These are phyloP conservation scores for Pichia cabralensis DNA, from an alignment of 805 yeast species.

Conservation along the genomic window DNA sequence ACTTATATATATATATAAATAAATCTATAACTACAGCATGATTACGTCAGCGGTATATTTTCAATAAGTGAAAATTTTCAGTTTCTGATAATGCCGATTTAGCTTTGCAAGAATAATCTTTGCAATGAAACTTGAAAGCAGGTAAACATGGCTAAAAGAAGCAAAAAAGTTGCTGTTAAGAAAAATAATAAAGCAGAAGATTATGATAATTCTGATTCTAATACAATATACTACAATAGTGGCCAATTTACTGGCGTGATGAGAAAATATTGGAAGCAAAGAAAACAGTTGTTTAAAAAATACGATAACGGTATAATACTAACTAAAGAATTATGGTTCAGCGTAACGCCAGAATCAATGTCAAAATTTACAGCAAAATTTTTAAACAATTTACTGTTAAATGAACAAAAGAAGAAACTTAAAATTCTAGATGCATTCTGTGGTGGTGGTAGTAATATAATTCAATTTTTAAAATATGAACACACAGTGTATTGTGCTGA, in stretches of 20 bases:
- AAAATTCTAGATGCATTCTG: conserved; percentile 58
- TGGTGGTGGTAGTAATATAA: conserved; percentile 85
- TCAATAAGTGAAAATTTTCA: no score
- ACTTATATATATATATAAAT: no score
- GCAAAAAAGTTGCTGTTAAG: no score
- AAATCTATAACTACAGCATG: no score
- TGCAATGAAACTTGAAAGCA: no score
- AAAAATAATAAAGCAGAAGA: conserved; percentile 1
- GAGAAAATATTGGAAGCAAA: conserved; percentile 50
- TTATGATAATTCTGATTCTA: conserved; percentile 4
- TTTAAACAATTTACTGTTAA: conserved; percentile 41
- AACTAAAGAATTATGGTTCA: conserved; percentile 71
- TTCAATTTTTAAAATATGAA: conserved; percentile 40
- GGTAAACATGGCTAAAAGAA: no score
- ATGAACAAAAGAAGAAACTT: conserved; percentile 20
- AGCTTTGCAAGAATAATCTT: no score
- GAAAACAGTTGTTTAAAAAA: conserved; percentile 50
- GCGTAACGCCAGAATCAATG: conserved; percentile 75
- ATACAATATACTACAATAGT: conserved; percentile 8
- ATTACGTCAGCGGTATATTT: no score
- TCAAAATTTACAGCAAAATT: conserved; percentile 53
- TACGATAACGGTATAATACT: conserved; percentile 62
- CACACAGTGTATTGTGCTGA: conserved; percentile 7
- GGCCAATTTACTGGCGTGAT: conserved; percentile 14
- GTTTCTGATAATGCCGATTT: no score